phyloP scores from a whole-genome alignment of 352 stramenopile genomes.

The Globisporangium ultimum region DNA sequence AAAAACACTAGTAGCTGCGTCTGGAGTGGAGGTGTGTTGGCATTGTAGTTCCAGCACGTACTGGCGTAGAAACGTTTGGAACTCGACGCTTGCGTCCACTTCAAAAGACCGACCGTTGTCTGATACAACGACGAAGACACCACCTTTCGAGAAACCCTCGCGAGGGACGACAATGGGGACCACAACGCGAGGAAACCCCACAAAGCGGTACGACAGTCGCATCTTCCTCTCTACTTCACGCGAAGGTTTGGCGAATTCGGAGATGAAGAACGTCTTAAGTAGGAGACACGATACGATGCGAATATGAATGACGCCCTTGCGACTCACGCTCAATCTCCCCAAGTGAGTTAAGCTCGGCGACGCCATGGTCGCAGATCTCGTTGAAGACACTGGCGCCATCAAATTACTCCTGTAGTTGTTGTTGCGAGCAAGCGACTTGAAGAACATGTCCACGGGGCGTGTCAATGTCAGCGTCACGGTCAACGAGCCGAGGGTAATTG shows the following conservation, averaged over 20 bases:
- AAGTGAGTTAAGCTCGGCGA: too few species aligned
- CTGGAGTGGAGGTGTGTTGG: background rate
- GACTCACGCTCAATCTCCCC: background rate
- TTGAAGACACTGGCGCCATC: too few species aligned
- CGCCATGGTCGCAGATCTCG: too few species aligned
- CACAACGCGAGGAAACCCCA: conserved; percentile 12
- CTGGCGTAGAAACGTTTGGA: conserved; percentile 4
- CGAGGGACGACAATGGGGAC: background rate
- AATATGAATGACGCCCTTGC: conserved; percentile 1
- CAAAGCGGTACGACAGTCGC: conserved; percentile 15
- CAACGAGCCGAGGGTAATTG: conserved; percentile 11
- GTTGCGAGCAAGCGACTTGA: conserved; percentile 12
- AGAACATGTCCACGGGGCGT: conserved; percentile 16
- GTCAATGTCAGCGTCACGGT: conserved; percentile 3
- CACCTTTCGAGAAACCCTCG: conserved; percentile 1
- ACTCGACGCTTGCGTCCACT: conserved; percentile 8
- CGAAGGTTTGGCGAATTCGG: background rate
- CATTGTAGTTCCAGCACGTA: conserved; percentile 8
- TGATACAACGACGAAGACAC: conserved; percentile 7
- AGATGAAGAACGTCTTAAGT: conserved; percentile 15
- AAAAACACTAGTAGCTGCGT: background rate
- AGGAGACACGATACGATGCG: conserved; percentile 14
- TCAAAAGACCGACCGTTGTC: conserved; percentile 4
- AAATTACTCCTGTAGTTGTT: background rate
- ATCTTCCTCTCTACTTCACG: background rate